Base-by-base conservation (phyloP, 2,329 filamentous ascomycete species). In the Fusarium sambucinum region DNA sequence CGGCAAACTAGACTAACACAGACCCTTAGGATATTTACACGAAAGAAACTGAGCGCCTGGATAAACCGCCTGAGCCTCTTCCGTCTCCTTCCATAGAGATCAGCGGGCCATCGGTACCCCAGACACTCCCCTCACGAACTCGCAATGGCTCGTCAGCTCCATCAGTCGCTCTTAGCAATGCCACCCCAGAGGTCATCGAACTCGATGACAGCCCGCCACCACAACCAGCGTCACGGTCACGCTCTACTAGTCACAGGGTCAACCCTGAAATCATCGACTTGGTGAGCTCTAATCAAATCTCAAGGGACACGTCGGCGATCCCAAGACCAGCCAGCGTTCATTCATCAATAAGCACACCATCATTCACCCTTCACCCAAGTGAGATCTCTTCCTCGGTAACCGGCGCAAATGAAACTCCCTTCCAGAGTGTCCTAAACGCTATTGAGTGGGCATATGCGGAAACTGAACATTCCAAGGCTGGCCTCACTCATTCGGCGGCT, bases 401-500 rank as follows among this genome's bases (percentile, higher is more conserved):
- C 6, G 46, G 41, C 9, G 52, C 60, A 9, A 69, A 66, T 5
- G 62, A 69, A 1, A 67, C 73, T 13, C 71, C 75, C 2, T 78
- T 80, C 21, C 66, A 72, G 21, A 69, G 69, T 7, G 63, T 78
- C 30, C 23, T 79, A 8, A 62, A 68, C n/a, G 74, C 71, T 10
- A 13, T 80, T 14, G 70, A 77, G 40, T 23, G 32, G 14, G 55
- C 61, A 9, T 74, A 71, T 45, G 41, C 65, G 8, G 44, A 59
- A 12, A 55, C 68, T 10, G 35, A 44, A 29, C 45, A 59, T 13
- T 65, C 55, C 12, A 78, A 71, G 37, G 69, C 58, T 8, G 74
- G 74, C 0, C 47, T 78, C 21, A 74, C 56, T 21, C 35, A 68
- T 7, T 54, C 51, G 5, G 53, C 48, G 13, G 55, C 76, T 1